A percentile compares a stretch with the other conserved stretches of the same genome.
Conservation (phyloP, 805 yeast species). For the Spathaspora boniae region DNA sequence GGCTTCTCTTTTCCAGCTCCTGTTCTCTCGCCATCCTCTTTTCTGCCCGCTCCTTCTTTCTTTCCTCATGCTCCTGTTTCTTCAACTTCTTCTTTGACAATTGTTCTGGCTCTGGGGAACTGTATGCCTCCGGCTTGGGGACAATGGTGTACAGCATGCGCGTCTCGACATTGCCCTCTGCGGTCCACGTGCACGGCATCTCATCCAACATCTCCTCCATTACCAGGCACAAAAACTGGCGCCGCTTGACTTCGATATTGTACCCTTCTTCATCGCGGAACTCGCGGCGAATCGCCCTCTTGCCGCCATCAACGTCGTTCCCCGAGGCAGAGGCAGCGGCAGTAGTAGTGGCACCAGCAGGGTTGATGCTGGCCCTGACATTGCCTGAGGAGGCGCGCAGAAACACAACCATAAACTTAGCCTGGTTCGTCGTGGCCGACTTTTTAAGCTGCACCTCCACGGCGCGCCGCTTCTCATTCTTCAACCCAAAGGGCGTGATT, state of each 20-base stretch:
- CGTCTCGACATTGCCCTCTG: conserved; percentile 17
- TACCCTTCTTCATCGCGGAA: conserved; percentile 9
- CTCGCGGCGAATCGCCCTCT: background rate
- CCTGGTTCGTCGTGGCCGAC: no score
- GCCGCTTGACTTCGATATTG: conserved; percentile 19
- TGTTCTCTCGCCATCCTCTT: conserved; percentile 9
- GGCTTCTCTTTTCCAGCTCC: conserved; percentile 5
- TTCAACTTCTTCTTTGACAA: background rate
- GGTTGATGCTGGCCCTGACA: no score
- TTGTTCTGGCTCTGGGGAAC: conserved; percentile 4
- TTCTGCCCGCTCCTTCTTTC: conserved; percentile 15
- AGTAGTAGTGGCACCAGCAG: no score
- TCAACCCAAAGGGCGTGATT: conserved; percentile 36
- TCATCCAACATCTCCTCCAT: conserved; percentile 27
- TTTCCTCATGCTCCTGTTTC: conserved; percentile 11
- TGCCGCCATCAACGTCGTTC: conserved; percentile 12
- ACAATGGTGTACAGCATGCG: conserved; percentile 21
- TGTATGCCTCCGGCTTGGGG: conserved; percentile 11
- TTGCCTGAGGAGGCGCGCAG: no score
- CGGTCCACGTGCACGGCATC: conserved; percentile 7
- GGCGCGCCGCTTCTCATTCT: conserved; percentile 35
- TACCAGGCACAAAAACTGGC: conserved; percentile 26
- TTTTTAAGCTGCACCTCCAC: no score
- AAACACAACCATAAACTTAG: no score
- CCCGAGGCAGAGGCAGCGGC: conserved; percentile 6